These are phyloP conservation scores for Spathaspora sp. DNA, from an alignment of 1,139 yeast species.

Conservation along the genomic window DNA sequence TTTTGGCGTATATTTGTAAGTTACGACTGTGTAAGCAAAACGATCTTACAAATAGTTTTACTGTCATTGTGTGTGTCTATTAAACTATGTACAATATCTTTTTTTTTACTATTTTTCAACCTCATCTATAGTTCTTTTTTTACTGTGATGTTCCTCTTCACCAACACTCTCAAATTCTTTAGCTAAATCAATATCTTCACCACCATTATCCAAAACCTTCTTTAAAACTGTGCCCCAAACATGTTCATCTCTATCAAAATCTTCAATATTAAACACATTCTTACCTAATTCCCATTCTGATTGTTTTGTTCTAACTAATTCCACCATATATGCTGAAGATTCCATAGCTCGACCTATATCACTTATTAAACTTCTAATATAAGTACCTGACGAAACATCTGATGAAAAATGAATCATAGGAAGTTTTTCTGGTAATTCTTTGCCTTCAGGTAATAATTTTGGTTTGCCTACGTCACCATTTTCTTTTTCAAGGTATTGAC, in stretches of 20 bases:
- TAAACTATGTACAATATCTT: constrained; percentile 2
- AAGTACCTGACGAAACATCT: constrained; percentile 92
- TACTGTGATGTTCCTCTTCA: constrained; percentile 13
- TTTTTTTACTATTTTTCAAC: constrained; percentile 6
- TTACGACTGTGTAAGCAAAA: constrained; percentile 2
- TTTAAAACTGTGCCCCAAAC: constrained; percentile 70
- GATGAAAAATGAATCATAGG: constrained; percentile 75
- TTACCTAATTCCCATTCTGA: constrained; percentile 78
- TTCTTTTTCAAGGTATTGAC: constrained; percentile 46
- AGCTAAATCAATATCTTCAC: constrained; percentile 25
- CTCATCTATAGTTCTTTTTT: constrained; percentile 25
- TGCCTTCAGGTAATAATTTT: constrained; percentile 22
- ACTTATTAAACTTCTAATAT: constrained; percentile 84
- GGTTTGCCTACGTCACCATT: constrained; percentile 33
- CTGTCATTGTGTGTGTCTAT: constrained; percentile 6
- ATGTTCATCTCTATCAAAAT: constrained; percentile 58
- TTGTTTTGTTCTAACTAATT: constrained; percentile 69
- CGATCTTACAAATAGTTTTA: constrained; percentile 4
- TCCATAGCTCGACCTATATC: constrained; percentile 84
- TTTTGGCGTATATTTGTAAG: constrained; percentile 13
- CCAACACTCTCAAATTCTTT: constrained; percentile 21
- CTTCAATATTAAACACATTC: constrained; percentile 67
- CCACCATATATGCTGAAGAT: constrained; percentile 87
- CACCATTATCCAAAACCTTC: constrained; percentile 43
- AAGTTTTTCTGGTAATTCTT: constrained; percentile 30